Evolutionary conservation across 345 rosid genomes (phyloP), one percentile per base, ranked within the genome.

Genomic region (Hypericum androsaemum): DNA sequence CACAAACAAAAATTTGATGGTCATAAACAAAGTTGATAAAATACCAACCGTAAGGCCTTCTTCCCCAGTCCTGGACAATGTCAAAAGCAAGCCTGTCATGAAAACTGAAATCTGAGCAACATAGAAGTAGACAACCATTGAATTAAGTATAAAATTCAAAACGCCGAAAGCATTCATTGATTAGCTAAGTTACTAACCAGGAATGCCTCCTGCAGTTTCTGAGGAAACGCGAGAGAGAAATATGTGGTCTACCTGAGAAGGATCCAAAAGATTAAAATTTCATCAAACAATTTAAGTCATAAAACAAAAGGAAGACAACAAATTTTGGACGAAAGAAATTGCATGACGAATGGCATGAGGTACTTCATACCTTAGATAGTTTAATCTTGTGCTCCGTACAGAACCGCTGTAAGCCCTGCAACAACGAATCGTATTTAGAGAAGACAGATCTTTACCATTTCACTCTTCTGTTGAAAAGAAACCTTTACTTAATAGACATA

Each of bases 171-270:
- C 32, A 22, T 22, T n/a, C 51, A 44, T 12, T 12, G 6, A 37
- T 13, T 43, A 13, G 37, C 37, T 44, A 39, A 37, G 57, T 46
- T 17, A 75, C 78, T 46, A 57, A 87, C 96, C 96, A 76, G 96
- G 96, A 72, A 90, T 83, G 66, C 98, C 98, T 57, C 92, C 92
- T 6, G 98, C 85, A 38, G 98, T 87, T 73, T 90, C 95, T 62
- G 98, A 82, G 79, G 95, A 82, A 11, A 87, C 95, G 52, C 89
- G 96, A 52, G 96, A 90, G 64, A 87, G 73, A 71, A 90, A 84
- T 72, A 90, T 70, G 69, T 88, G 89, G 78, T 90, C 95, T 68
- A 90, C 75, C 96, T 90, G 86, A 35, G 11, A 39, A 58, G 39
- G 39, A 39, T 53, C 61, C 65, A 39, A 39, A 10, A 56, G 9